Evolutionary conservation across 192 early-diverging fungal genomes (phyloP), one percentile per base, ranked within the genome.

Genomic region (Gamsiella multidivaricata): DNA sequence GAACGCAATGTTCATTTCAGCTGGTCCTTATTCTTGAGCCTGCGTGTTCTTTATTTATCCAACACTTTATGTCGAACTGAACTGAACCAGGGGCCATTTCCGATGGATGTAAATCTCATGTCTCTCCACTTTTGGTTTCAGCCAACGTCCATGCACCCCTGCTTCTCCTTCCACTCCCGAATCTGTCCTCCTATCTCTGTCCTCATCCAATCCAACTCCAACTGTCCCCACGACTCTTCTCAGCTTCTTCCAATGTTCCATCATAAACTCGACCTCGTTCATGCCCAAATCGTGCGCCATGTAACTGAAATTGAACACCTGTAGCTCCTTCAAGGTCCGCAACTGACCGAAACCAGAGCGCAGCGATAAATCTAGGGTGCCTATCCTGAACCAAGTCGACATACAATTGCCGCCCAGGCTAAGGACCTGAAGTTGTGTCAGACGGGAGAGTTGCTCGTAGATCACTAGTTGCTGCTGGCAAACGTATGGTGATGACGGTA

Each of bases 181-280:
- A 6, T 28, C 36, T 20, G 5, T 25, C 37, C n/a, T 22, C 5
- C 31, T n/a, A n/a, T n/a, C n/a, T 9, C 18, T 18, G 23, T 4
- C 45, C 17, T 37, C 43, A 17, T 45, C 28, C 15, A 50, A 41
- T 2, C 23, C 39, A 2, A 33, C 49, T 2, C 55, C 42, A 50
- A 68, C 45, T 22, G 58, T 70, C 6, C 68, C 68, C 17, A 53
- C 41, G 5, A 70, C 59, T 20, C 34, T 70, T 22, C 56, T 39
- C 42, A 69, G 42, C 20, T 49, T 50, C 5, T 29, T 51, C 68
- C 68, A 70, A 26, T 61, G 51, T 52, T 45, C 28, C 68, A 70
- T 61, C 68, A 70, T 70, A 42, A 53, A 70, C 41, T 61, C 58
- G 14, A 70, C 58, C 43, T 70, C 68, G 20, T 6, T 59, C 37